These are phyloP conservation scores for Aeschynomene evenia DNA, from an alignment of 306 rosid genomes.

Conservation along the genomic window DNA sequence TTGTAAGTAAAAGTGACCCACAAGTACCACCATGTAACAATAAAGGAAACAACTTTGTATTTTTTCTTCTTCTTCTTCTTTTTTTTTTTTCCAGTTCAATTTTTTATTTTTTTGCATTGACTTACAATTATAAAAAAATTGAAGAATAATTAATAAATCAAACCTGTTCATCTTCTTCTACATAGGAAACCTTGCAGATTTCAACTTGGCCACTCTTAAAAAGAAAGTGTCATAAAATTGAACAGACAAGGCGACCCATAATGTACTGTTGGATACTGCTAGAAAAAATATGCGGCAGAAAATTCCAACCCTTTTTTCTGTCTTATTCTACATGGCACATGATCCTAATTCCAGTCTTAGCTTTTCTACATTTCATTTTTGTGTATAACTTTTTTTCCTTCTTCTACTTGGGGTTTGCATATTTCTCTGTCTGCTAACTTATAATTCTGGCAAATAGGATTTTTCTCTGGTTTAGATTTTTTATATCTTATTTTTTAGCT, in stretches of 20 bases:
- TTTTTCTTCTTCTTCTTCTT: not conserved
- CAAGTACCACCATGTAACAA: not conserved
- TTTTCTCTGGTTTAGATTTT: not conserved
- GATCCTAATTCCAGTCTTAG: not conserved
- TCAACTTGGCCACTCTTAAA: slow-evolving; percentile 2
- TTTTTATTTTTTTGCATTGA: not conserved
- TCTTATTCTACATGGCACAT: slow-evolving; percentile 21
- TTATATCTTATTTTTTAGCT: not conserved
- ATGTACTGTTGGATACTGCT: not conserved
- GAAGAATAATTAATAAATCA: not conserved
- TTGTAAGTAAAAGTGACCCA: slow-evolving; percentile 11
- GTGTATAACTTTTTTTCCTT: too few species aligned
- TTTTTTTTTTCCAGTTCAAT: too few species aligned
- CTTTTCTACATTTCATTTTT: not conserved
- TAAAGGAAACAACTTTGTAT: not conserved
- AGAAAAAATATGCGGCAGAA: not conserved
- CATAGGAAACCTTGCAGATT: not conserved
- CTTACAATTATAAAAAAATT: not conserved
- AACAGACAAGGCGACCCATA: slow-evolving; percentile 13
- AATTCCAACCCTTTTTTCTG: slow-evolving; percentile 1
- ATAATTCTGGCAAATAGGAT: not conserved
- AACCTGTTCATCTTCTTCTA: not conserved
- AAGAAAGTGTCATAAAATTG: slow-evolving; percentile 17
- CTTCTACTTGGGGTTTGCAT: not conserved
- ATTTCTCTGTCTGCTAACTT: not conserved